Conservation (phyloP, 257 asterid genomes). For the Paraleonurus japonicus region DNA sequence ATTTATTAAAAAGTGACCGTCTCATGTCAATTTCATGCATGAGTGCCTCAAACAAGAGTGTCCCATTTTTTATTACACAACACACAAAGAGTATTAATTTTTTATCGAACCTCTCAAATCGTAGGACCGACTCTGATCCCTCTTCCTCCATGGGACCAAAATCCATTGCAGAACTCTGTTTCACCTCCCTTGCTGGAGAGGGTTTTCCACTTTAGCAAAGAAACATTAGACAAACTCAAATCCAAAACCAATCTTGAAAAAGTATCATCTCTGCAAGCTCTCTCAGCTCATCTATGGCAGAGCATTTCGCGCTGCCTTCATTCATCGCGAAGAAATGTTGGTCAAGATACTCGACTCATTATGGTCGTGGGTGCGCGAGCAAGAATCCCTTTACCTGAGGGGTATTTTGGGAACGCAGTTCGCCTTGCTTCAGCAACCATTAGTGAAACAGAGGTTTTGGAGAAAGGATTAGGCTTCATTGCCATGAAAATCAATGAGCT, state of each 20-base stretch:
- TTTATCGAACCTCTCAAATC: too few species aligned
- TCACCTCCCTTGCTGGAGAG: conserved; percentile 32
- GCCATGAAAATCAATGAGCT: not conserved
- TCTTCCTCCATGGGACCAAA: conserved; percentile 8
- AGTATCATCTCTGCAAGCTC: conserved; percentile 12
- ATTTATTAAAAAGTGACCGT: too few species aligned
- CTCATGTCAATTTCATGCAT: too few species aligned
- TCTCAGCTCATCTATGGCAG: conserved; percentile 14
- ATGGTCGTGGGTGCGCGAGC: conserved; percentile 29
- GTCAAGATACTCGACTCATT: not conserved
- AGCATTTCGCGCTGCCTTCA: not conserved
- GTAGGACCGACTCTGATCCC: too few species aligned
- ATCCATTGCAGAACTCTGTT: not conserved
- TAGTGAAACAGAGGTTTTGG: conserved; percentile 16
- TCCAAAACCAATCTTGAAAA: conserved; percentile 33
- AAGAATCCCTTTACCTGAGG: conserved; percentile 35
- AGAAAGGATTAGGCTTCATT: not conserved
- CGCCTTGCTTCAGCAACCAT: not conserved
- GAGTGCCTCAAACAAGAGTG: too few species aligned
- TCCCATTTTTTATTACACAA: too few species aligned
- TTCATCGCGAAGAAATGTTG: not conserved
- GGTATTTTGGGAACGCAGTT: conserved; percentile 44
- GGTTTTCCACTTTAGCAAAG: conserved; percentile 41
- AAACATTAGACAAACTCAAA: conserved; percentile 34
- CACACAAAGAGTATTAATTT: too few species aligned